Percentiles rank a stretch among this genome's conserved stretches.
Evolutionary conservation across 345 rosid species (phyloP).

Genomic region (Lumnitzera racemosa): DNA sequence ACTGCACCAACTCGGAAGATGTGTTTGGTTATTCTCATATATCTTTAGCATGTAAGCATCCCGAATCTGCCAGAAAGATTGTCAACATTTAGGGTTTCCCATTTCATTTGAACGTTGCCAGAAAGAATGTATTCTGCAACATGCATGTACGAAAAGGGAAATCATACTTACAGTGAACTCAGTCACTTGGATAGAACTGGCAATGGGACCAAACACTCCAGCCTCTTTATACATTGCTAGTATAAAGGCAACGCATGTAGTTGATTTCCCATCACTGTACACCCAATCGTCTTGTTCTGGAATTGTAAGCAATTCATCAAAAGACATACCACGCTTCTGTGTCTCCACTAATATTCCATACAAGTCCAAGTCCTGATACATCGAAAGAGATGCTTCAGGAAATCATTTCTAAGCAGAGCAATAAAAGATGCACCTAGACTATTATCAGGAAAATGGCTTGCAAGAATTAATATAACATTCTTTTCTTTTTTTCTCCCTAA

Average conservation of each 20-base stretch:
- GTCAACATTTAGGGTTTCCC: background rate
- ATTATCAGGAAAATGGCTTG: background rate
- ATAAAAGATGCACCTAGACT: background rate
- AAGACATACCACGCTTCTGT: conserved; percentile 71
- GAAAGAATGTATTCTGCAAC: background rate
- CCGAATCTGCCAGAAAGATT: conserved; percentile 41
- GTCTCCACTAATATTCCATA: conserved; percentile 66
- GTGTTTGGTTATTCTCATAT: conserved; percentile 63
- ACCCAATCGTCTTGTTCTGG: conserved; percentile 97
- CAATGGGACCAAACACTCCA: conserved; percentile 62
- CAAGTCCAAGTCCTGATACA: conserved; percentile 64
- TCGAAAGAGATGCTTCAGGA: background rate
- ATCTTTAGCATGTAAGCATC: conserved; percentile 86
- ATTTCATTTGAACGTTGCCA: background rate
- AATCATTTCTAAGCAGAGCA: too few species aligned
- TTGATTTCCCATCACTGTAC: conserved; percentile 93
- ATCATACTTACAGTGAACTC: conserved; percentile 71
- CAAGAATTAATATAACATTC: background rate
- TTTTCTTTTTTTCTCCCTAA: conserved; percentile 1
- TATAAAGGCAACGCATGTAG: conserved; percentile 90
- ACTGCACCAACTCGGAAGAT: conserved; percentile 78
- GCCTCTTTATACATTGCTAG: conserved; percentile 92
- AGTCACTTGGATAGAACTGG: conserved; percentile 82
- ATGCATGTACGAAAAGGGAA: background rate
- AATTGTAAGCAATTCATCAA: conserved; percentile 77